Conservation (phyloP, 345 rosid genomes). For the Reutealis trisperma region DNA sequence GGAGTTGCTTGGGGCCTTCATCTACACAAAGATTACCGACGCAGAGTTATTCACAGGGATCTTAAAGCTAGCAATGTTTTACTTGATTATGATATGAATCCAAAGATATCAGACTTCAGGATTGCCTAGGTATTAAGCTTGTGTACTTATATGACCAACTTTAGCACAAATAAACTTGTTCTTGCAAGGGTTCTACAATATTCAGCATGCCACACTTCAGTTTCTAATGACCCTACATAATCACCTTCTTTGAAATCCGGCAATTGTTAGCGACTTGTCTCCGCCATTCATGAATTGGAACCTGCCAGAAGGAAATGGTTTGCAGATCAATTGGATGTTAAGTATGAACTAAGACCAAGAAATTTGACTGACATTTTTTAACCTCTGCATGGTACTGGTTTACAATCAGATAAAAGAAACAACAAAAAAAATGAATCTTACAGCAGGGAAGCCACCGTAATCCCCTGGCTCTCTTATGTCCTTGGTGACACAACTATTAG, state of each 20-base stretch:
- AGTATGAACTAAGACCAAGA: slow-evolving; percentile 3
- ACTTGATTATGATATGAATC: too few species aligned
- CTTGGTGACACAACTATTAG: slow-evolving; percentile 72
- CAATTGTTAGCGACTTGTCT: slow-evolving; percentile 49
- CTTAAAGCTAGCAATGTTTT: too few species aligned
- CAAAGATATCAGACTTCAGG: too few species aligned
- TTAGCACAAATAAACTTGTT: too few species aligned
- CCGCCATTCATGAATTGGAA: slow-evolving; percentile 68
- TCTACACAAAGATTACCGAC: too few species aligned
- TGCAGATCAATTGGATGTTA: background rate
- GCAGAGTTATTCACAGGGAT: too few species aligned
- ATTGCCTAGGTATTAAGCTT: too few species aligned
- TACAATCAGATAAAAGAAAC: background rate
- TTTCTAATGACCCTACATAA: slow-evolving; percentile 1
- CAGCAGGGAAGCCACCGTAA: slow-evolving; percentile 90
- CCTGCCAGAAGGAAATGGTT: slow-evolving; percentile 39
- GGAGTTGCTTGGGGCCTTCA: too few species aligned
- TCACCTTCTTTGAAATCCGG: slow-evolving; percentile 30
- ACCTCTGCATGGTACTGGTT: background rate
- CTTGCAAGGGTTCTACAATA: too few species aligned
- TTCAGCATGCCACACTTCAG: background rate
- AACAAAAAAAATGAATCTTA: slow-evolving; percentile 31
- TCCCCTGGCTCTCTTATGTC: slow-evolving; percentile 79
- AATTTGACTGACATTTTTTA: background rate
- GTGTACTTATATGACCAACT: too few species aligned